Conservation (phyloP, 2,329 filamentous ascomycete species). For the Fusarium virguliforme region DNA sequence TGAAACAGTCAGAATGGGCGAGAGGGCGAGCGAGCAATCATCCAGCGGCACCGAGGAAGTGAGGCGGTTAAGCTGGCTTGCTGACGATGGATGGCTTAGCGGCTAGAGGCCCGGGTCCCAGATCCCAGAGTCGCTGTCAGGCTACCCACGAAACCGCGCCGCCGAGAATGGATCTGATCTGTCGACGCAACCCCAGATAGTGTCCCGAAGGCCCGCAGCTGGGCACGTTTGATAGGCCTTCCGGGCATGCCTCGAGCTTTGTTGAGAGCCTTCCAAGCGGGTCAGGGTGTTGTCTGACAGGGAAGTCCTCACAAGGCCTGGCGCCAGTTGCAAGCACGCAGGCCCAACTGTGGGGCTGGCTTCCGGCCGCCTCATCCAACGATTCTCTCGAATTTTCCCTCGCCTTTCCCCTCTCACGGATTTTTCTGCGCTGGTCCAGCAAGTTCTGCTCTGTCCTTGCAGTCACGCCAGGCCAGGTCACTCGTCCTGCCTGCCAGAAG, state of each 20-base stretch:
- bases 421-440: conserved; percentile 29
- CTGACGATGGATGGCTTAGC: conserved; percentile 33
- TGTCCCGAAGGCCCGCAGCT: conserved; percentile 43
- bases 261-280: conserved; percentile 42
- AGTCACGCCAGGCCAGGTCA: conserved; percentile 42
- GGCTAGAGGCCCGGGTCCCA: conserved; percentile 37
- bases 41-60: conserved; percentile 36
- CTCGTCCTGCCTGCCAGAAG: conserved; percentile 26
- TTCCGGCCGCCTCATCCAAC: conserved; percentile 45
- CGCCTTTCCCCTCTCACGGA: conserved; percentile 27
- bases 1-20: conserved; percentile 33
- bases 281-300: conserved; percentile 44
- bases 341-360: conserved; percentile 57
- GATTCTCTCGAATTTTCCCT: conserved; percentile 41
- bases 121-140: conserved; percentile 44
- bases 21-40: conserved; percentile 26
- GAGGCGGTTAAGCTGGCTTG: conserved; percentile 47
- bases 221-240: conserved; percentile 30
- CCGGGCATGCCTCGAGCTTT: conserved; percentile 25
- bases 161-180: conserved; percentile 54
- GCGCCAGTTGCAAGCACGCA: conserved; percentile 54
- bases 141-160: conserved; percentile 47
- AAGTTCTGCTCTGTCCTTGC: conserved; percentile 33
- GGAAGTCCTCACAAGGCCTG: conserved; percentile 45
- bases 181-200: conserved; percentile 51